Evolutionary conservation across 805 yeast species (phyloP).

Genomic region (Saccharomycopsis sp.): DNA sequence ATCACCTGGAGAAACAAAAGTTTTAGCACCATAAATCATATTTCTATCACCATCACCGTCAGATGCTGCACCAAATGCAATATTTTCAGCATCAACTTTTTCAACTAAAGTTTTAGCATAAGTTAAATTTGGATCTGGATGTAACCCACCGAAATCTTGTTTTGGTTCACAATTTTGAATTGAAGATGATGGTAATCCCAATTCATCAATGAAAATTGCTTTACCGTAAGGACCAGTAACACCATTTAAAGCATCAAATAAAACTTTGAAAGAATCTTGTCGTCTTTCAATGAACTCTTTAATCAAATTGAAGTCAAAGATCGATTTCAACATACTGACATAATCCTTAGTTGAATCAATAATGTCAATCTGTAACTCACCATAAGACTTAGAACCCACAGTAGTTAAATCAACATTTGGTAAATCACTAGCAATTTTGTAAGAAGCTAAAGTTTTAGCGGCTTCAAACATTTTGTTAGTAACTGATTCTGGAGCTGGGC

Average conservation of each 20-base stretch:
- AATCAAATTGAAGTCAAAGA: constrained; percentile 83
- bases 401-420: constrained; percentile 57
- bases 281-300: constrained; percentile 54
- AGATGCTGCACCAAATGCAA: constrained; percentile 97
- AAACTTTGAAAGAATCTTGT: constrained; percentile 55
- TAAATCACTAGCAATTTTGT: constrained; percentile 51
- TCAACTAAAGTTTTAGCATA: constrained; percentile 85
- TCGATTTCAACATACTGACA: constrained; percentile 68
- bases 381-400: constrained; percentile 47
- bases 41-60: constrained; percentile 99
- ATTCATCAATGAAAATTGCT: constrained; percentile 75
- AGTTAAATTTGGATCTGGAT: constrained; percentile 96
- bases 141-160: constrained; percentile 95
- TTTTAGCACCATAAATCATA: constrained; percentile 93
- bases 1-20: constrained; percentile 97
- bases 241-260: constrained; percentile 90
- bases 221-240: constrained; percentile 95
- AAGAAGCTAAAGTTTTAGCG: constrained; percentile 50
- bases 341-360: constrained; percentile 79
- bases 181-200: constrained; percentile 63
- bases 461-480: constrained; percentile 79
- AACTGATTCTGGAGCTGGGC: constrained; percentile 95
- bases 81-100: constrained; percentile 71
- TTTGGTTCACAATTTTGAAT: constrained; percentile 75
- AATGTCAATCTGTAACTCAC: constrained; percentile 66